Percentiles rank a stretch among this genome's conserved stretches.
Conservation (phyloP, 208 protist species). For the Trichomonas tenax region DNA sequence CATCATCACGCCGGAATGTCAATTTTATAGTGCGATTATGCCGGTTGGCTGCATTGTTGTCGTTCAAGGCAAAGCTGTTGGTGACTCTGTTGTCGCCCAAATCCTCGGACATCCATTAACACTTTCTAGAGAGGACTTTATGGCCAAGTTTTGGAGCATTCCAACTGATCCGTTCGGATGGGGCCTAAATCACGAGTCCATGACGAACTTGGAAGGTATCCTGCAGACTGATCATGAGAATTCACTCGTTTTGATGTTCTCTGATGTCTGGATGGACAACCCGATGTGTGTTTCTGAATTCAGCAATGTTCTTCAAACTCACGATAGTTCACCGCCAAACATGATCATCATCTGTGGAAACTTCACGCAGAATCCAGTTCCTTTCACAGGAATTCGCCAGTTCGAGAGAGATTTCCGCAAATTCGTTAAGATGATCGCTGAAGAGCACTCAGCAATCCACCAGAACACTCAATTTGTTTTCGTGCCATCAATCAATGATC, state of each 20-base stretch:
- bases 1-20: background rate
- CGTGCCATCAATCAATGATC: background rate
- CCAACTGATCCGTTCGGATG: background rate
- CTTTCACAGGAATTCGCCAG: background rate
- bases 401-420: background rate
- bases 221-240: background rate
- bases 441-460: background rate
- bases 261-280: constrained; percentile 3
- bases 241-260: background rate
- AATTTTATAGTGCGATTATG: background rate
- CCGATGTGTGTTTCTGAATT: background rate
- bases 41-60: background rate
- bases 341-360: background rate
- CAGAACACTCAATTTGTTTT: background rate
- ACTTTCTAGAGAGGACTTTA: background rate
- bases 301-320: background rate
- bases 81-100: background rate
- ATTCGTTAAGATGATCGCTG: background rate
- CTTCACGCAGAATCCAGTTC: background rate
- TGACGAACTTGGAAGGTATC: background rate
- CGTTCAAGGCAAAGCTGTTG: background rate
- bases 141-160: background rate
- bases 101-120: background rate
- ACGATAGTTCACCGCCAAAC: background rate
- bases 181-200: background rate